Conservation (phyloP, 1,284 basidiomycete species). For the Athelia psychrophila region DNA sequence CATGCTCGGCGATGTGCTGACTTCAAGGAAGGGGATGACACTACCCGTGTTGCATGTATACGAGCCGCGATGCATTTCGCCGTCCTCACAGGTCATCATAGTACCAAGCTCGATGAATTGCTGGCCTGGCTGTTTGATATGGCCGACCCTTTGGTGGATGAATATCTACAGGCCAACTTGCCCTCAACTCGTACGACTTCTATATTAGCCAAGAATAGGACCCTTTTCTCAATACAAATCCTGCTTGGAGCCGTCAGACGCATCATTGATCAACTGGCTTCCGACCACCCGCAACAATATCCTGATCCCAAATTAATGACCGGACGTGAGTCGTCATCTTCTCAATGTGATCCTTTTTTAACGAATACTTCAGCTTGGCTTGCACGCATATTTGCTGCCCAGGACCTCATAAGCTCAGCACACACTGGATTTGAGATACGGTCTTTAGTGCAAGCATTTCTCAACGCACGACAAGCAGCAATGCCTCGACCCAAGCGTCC, state of each 20-base stretch:
- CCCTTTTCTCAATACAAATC: constrained; percentile 41
- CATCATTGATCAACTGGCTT: constrained; percentile 53
- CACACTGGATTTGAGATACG: constrained; percentile 56
- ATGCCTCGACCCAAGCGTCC: constrained; percentile 44
- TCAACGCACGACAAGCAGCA: constrained; percentile 54
- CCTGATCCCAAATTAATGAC: constrained; percentile 67
- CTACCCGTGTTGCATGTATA: constrained; percentile 73
- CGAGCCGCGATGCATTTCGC: constrained; percentile 79
- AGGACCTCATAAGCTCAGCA: constrained; percentile 22
- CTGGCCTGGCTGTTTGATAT: constrained; percentile 72
- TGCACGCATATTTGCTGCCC: constrained; percentile 49
- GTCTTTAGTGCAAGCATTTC: constrained; percentile 59
- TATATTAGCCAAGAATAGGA: constrained; percentile 15
- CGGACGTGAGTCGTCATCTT: constrained; percentile 43
- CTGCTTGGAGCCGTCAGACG: constrained; percentile 61
- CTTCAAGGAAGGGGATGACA: constrained; percentile 67
- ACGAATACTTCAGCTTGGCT: constrained; percentile 53
- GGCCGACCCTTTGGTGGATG: constrained; percentile 53
- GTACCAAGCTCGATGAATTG: constrained; percentile 52
- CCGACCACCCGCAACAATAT: constrained; percentile 42
- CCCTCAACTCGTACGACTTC: constrained; percentile 7
- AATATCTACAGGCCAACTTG: constrained; percentile 38
- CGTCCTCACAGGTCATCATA: constrained; percentile 63
- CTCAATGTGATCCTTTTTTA: not conserved
- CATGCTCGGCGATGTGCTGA: constrained; percentile 67